These are phyloP conservation scores for Metschnikowia colocasiae DNA, from an alignment of 805 yeast species.

Conservation along the genomic window DNA sequence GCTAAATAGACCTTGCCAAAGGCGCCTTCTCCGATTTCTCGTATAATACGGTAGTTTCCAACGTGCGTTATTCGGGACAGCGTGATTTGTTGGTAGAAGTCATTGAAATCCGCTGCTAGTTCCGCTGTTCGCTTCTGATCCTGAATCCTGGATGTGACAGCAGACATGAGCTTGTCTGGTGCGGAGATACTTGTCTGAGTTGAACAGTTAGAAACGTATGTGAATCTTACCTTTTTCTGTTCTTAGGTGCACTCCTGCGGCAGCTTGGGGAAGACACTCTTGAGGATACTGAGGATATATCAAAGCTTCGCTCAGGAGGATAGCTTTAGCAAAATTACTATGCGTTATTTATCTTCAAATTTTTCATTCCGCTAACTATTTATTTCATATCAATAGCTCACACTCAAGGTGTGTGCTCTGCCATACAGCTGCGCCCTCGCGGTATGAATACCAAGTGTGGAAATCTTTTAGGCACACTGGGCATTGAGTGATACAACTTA, in stretches of 20 bases:
- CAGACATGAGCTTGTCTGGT: conserved; percentile 13
- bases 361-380: neutral
- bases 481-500: neutral
- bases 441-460: neutral
- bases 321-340: neutral
- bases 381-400: neutral
- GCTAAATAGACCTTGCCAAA: conserved; percentile 92
- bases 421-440: neutral
- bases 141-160: conserved; percentile 13
- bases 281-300: neutral
- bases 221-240: conserved; percentile 1
- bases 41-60: conserved; percentile 73
- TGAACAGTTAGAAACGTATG: neutral
- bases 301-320: neutral
- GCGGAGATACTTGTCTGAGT: neutral
- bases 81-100: conserved; percentile 44
- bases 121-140: conserved; percentile 45
- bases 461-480: neutral
- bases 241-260: conserved; percentile 5
- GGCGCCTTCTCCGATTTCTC: conserved; percentile 85
- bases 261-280: neutral
- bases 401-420: neutral
- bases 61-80: conserved; percentile 55
- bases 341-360: neutral
- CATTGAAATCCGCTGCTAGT: conserved; percentile 63